Conservation (phyloP, 306 rosid genomes). For the Hippophae gyantsensis region DNA sequence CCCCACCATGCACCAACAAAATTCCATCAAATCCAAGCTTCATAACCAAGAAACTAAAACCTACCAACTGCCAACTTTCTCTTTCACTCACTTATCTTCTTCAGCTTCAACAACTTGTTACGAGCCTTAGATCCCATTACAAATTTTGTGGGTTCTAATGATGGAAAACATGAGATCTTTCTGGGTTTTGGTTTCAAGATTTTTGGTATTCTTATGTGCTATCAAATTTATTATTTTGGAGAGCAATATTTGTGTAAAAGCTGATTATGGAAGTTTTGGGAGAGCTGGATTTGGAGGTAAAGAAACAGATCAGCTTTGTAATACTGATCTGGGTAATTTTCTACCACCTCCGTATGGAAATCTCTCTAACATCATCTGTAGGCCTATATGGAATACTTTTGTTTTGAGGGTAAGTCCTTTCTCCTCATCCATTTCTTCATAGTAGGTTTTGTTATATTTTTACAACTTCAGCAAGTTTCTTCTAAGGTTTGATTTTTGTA, state of each 20-base stretch:
- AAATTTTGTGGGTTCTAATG: constrained; percentile 6
- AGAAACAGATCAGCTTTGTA: constrained; percentile 28
- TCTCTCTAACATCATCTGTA: constrained; percentile 51
- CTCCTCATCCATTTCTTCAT: not conserved
- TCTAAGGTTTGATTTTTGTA: not conserved
- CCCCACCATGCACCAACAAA: constrained; percentile 28
- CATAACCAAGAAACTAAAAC: constrained; percentile 59
- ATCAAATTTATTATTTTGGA: constrained; percentile 20
- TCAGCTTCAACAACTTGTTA: constrained; percentile 19
- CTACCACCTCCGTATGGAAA: constrained; percentile 85
- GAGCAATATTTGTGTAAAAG: not conserved
- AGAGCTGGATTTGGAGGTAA: constrained; percentile 6
- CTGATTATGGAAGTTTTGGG: not conserved
- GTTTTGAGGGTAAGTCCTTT: constrained; percentile 64
- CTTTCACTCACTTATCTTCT: constrained; percentile 31
- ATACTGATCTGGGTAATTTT: constrained; percentile 50
- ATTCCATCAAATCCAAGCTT: constrained; percentile 32
- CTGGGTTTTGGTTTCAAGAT: constrained; percentile 21
- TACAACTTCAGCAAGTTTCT: not conserved
- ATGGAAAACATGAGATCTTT: constrained; percentile 39
- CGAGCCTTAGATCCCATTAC: constrained; percentile 18
- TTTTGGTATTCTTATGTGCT: constrained; percentile 27
- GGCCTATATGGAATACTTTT: constrained; percentile 79
- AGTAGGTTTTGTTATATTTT: not conserved
- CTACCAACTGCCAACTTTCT: constrained; percentile 33